Conservation (phyloP, 768 basidiomycete species). For the Psilocybe tampanensis region DNA sequence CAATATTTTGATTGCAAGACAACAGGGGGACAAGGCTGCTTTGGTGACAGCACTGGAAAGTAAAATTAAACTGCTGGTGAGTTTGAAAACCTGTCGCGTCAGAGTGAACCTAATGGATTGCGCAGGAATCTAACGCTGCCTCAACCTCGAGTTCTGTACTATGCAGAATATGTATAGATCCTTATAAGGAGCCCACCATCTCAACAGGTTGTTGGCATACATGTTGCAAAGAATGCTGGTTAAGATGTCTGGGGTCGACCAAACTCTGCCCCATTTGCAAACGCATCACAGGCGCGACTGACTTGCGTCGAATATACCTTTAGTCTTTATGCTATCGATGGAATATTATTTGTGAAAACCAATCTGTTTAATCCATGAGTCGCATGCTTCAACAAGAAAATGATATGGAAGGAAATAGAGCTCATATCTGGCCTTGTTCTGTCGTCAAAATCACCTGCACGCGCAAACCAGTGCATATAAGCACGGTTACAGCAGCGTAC, state of each 20-base stretch:
- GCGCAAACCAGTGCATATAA: slow-evolving; percentile 49
- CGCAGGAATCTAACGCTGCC: slow-evolving; percentile 45
- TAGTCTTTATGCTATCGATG: slow-evolving; percentile 26
- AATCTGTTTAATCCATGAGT: slow-evolving; percentile 14
- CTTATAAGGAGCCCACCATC: slow-evolving; percentile 75
- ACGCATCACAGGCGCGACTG: slow-evolving; percentile 77
- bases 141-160: slow-evolving; percentile 46
- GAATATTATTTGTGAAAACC: slow-evolving; percentile 1
- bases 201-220: slow-evolving; percentile 91
- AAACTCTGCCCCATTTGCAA: slow-evolving; percentile 88
- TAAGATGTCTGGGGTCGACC: slow-evolving; percentile 80
- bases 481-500: slow-evolving; percentile 49
- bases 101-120: not conserved
- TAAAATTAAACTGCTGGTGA: slow-evolving; percentile 60
- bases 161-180: slow-evolving; percentile 82
- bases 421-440: slow-evolving; percentile 92
- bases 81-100: slow-evolving; percentile 21
- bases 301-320: slow-evolving; percentile 76
- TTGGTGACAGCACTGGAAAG: slow-evolving; percentile 60
- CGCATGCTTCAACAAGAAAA: slow-evolving; percentile 4
- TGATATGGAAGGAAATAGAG: slow-evolving; percentile 18
- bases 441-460: slow-evolving; percentile 52
- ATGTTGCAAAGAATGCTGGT: slow-evolving; percentile 81
- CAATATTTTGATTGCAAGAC: slow-evolving; percentile 51
- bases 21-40: slow-evolving; percentile 46